Percentiles rank a stretch among this genome's conserved stretches.
These are phyloP conservation scores for Dipodascus albidus DNA, from an alignment of 805 yeast genomes.

Conservation along the genomic window DNA sequence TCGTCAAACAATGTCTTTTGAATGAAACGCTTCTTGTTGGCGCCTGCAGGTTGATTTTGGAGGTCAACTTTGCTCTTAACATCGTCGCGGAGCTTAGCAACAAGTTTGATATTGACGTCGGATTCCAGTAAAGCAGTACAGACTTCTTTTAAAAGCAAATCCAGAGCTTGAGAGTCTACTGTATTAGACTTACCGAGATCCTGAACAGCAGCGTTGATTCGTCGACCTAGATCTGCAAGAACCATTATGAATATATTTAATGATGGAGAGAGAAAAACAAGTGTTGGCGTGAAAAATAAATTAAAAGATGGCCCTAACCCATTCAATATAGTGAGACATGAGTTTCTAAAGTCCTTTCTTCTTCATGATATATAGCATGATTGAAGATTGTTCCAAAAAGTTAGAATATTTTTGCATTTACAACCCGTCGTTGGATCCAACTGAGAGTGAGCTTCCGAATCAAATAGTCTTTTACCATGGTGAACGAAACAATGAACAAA, in stretches of 20 bases:
- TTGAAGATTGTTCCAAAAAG: not conserved
- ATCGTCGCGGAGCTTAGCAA: constrained; percentile 62
- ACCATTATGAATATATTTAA: constrained; percentile 38
- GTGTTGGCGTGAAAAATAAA: not conserved
- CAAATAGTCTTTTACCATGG: constrained; percentile 28
- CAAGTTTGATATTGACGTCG: constrained; percentile 87
- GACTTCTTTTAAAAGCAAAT: constrained; percentile 70
- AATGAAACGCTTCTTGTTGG: constrained; percentile 63
- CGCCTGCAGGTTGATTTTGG: constrained; percentile 40
- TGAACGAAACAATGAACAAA: constrained; percentile 4
- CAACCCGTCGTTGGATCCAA: constrained; percentile 27
- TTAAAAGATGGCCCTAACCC: not conserved
- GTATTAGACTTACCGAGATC: constrained; percentile 45
- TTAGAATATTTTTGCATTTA: constrained; percentile 23
- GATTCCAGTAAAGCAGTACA: constrained; percentile 84
- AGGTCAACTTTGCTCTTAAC: constrained; percentile 47
- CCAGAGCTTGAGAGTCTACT: constrained; percentile 53
- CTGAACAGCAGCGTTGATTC: constrained; percentile 63
- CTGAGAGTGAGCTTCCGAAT: constrained; percentile 25
- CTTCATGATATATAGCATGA: too few relatives aligned
- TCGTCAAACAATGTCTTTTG: constrained; percentile 95
- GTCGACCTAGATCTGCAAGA: constrained; percentile 66
- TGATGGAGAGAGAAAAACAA: not conserved
- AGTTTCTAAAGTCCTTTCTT: too few relatives aligned
- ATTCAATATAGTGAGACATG: not conserved